Evolutionary conservation across 441 rosid genomes (phyloP).

Genomic region (Macaranga tanarius): DNA sequence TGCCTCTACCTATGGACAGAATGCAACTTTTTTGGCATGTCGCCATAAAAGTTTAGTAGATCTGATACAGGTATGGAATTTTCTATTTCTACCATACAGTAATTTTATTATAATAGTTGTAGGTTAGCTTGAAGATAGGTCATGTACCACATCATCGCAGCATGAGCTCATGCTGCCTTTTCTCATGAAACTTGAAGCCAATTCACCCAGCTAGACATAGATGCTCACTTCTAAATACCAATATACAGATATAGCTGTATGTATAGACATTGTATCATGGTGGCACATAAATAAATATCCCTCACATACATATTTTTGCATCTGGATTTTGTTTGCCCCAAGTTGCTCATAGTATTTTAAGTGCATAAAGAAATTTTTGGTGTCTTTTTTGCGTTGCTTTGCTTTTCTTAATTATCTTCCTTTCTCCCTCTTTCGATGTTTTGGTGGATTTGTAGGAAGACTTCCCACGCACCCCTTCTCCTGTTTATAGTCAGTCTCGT

Average conservation of each 20-base stretch:
- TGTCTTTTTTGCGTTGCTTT: background rate
- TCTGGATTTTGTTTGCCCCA: too few species aligned
- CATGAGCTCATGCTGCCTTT: constrained; percentile 1
- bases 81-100: background rate
- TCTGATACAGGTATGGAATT: constrained; percentile 68
- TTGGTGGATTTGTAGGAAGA: constrained; percentile 49
- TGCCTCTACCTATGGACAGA: constrained; percentile 32
- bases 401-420: background rate
- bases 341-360: too few species aligned
- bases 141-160: background rate
- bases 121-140: background rate
- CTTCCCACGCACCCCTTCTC: constrained; percentile 76
- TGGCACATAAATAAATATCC: background rate
- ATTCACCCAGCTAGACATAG: background rate
- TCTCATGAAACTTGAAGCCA: background rate
- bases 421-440: background rate
- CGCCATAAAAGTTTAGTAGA: constrained; percentile 90
- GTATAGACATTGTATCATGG: background rate
- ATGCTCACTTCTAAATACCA: background rate
- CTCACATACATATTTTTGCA: background rate
- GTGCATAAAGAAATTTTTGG: background rate
- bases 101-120: background rate
- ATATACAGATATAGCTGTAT: background rate
- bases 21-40: constrained; percentile 38
- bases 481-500: constrained; percentile 73